Evolutionary conservation across 2,329 filamentous ascomycete genomes (phyloP).

Genomic region (Aspergillus bombycis): DNA sequence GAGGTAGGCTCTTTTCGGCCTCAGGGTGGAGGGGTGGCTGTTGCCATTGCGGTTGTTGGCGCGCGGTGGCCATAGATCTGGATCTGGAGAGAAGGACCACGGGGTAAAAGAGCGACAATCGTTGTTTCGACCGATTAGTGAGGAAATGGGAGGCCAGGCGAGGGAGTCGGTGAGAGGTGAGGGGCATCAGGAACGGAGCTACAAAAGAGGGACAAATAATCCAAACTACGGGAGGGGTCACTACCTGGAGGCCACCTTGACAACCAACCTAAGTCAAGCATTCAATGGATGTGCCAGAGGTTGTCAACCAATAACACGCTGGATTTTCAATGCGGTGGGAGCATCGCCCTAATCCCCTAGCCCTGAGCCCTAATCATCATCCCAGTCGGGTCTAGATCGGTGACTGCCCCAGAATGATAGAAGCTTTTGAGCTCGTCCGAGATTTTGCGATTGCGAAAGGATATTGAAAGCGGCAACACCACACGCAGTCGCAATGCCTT

Average conservation of each 20-base stretch:
- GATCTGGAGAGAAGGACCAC: slow-evolving; percentile 17
- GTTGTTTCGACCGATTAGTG: not conserved
- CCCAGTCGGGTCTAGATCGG: not conserved
- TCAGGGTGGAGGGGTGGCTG: slow-evolving; percentile 39
- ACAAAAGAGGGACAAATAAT: slow-evolving; percentile 18
- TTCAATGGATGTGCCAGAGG: not conserved
- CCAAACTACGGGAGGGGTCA: not conserved
- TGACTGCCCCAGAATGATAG: slow-evolving; percentile 1
- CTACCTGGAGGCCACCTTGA: not conserved
- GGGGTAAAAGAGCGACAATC: slow-evolving; percentile 12
- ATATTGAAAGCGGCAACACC: not conserved
- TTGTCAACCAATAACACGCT: not conserved
- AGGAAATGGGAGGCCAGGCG: slow-evolving; percentile 17
- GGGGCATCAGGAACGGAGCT: slow-evolving; percentile 29
- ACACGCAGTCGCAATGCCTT: slow-evolving; percentile 47
- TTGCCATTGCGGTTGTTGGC: slow-evolving; percentile 51
- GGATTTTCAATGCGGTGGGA: not conserved
- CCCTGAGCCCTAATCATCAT: not conserved
- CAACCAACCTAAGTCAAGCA: slow-evolving; percentile 10
- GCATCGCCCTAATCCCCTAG: not conserved
- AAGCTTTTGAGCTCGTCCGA: not conserved
- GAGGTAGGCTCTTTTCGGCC: slow-evolving; percentile 45
- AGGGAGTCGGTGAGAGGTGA: slow-evolving; percentile 20
- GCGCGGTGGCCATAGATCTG: slow-evolving; percentile 33
- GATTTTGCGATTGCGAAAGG: slow-evolving; percentile 4